Percentiles rank a stretch among this genome's conserved stretches.
phyloP scores from a whole-genome alignment of 495 filamentous ascomycete species.

The Chaetomium tenue region DNA sequence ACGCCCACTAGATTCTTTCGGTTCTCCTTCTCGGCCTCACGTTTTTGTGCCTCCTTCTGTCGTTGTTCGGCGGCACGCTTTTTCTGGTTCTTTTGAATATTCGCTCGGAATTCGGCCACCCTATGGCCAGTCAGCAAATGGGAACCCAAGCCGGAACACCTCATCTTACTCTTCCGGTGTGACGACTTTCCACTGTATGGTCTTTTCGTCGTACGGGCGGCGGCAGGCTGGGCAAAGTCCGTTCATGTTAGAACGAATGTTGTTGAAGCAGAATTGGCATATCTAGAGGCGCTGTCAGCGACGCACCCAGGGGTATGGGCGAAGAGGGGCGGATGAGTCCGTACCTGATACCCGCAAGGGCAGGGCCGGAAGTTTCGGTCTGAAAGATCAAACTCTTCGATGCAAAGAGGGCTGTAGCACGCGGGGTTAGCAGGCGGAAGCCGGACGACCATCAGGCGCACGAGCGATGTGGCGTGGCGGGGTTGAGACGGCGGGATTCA shows the following conservation, averaged over 20 bases:
- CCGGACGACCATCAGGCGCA: background rate
- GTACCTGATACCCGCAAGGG: slow-evolving; percentile 96
- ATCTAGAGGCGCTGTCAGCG: slow-evolving; percentile 57
- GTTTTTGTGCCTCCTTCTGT: slow-evolving; percentile 92
- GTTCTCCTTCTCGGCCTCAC: slow-evolving; percentile 90
- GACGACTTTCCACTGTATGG: slow-evolving; percentile 91
- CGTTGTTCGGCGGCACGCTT: slow-evolving; percentile 79
- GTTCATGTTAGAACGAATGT: slow-evolving; percentile 94
- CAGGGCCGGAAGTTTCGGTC: slow-evolving; percentile 97
- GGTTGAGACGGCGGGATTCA: background rate
- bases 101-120: slow-evolving; percentile 70
- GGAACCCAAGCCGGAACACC: slow-evolving; percentile 7
- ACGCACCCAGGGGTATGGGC: slow-evolving; percentile 21
- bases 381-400: slow-evolving; percentile 96
- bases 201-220: slow-evolving; percentile 90
- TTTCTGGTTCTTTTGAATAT: slow-evolving; percentile 83
- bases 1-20: slow-evolving; percentile 94
- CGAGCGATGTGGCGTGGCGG: slow-evolving; percentile 13
- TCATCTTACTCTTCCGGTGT: slow-evolving; percentile 79
- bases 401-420: slow-evolving; percentile 77
- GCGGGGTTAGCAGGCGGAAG: slow-evolving; percentile 20
- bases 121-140: slow-evolving; percentile 39
- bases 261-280: slow-evolving; percentile 99
- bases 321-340: slow-evolving; percentile 23
- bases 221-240: slow-evolving; percentile 95